Conservation (phyloP, 129 eudicot species). For the Kitagawia praeruptora region DNA sequence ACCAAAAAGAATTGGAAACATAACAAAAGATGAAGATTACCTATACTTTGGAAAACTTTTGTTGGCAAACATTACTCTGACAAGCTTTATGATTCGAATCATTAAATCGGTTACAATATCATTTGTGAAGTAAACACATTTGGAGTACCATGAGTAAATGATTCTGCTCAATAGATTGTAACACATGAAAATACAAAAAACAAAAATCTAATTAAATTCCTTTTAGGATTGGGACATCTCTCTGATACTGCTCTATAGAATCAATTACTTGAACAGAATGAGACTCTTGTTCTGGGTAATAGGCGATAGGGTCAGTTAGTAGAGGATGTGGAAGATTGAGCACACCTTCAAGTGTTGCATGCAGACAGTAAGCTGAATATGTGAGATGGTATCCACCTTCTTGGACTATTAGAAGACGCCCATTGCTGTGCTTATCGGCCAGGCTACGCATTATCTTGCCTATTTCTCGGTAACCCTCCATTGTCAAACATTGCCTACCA, state of each 20-base stretch:
- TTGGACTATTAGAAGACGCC: conserved; percentile 73
- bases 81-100: neutral
- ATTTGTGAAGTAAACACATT: neutral
- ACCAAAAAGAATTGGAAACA: neutral
- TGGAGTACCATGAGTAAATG: neutral
- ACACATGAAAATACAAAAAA: neutral
- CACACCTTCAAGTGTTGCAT: conserved; percentile 93
- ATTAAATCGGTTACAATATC: neutral
- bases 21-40: neutral
- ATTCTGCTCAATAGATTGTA: neutral
- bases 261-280: conserved; percentile 31
- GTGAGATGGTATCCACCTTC: conserved; percentile 99
- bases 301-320: conserved; percentile 67
- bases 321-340: conserved; percentile 58
- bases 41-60: neutral
- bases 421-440: conserved; percentile 54
- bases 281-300: conserved; percentile 87
- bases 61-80: neutral
- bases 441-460: conserved; percentile 47
- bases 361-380: conserved; percentile 93
- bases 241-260: conserved; percentile 42
- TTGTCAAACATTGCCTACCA: conserved; percentile 93
- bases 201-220: conserved; percentile 14
- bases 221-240: conserved; percentile 39
- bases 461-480: conserved; percentile 76